Evolutionary conservation across 2,329 filamentous ascomycete genomes (phyloP).

Genomic region (Alternaria atra): DNA sequence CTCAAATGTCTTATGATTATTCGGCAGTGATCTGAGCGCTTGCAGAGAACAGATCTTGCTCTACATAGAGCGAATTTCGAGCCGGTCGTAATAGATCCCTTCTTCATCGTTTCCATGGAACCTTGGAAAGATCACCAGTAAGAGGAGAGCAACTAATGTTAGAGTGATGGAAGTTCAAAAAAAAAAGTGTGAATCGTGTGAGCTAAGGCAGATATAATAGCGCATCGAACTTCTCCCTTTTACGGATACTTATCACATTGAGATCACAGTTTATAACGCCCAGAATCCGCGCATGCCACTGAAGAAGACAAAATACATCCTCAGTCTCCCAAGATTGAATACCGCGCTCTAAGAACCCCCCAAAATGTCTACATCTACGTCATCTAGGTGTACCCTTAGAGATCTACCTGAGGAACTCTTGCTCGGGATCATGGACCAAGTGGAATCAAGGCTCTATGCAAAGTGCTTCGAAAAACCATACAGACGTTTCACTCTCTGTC

Average conservation of each 20-base stretch:
- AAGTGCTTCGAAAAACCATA: background rate
- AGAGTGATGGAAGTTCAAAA: background rate
- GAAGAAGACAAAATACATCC: background rate
- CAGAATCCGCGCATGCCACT: background rate
- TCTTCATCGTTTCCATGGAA: background rate
- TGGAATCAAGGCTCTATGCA: background rate
- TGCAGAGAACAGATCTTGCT: background rate
- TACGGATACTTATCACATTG: background rate
- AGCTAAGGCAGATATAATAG: background rate
- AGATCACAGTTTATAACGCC: background rate
- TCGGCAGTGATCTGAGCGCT: background rate
- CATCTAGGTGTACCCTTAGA: background rate
- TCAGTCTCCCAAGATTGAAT: background rate
- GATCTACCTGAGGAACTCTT: background rate
- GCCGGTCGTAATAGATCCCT: no score
- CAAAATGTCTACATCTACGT: background rate
- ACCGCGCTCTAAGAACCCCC: background rate
- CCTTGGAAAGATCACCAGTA: background rate
- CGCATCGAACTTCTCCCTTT: background rate
- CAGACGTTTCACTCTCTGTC: background rate
- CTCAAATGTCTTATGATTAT: background rate
- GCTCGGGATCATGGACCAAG: background rate
- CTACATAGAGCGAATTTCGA: background rate
- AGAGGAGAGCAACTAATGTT: background rate
- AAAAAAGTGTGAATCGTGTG: background rate